These are phyloP conservation scores for Coemansia nantahalensis DNA, from an alignment of 192 early-diverging fungal genomes.

Conservation along the genomic window DNA sequence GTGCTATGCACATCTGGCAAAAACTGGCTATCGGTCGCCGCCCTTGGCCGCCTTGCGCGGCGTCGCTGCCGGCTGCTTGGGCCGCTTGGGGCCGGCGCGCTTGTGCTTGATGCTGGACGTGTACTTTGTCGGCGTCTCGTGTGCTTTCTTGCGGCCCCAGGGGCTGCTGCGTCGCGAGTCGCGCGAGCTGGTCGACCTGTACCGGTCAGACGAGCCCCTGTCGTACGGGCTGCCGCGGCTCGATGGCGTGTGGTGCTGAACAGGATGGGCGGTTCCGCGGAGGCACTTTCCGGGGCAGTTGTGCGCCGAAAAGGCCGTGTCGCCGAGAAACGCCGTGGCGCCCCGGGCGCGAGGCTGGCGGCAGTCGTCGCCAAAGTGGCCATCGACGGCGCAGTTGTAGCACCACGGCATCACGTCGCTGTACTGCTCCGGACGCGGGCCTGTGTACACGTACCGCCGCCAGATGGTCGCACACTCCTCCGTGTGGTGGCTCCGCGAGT, in stretches of 20 bases:
- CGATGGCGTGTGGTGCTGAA: no score
- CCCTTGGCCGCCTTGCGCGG: no score
- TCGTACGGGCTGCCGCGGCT: no score
- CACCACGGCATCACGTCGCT: slow-evolving; percentile 33
- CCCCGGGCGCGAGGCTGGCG: slow-evolving; percentile 5
- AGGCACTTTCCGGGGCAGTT: slow-evolving; percentile 36
- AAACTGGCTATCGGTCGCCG: not conserved
- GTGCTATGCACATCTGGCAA: no score
- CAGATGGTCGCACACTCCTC: slow-evolving; percentile 48
- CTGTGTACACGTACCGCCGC: slow-evolving; percentile 41
- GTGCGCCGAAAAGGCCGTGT: slow-evolving; percentile 24
- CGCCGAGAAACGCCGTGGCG: slow-evolving; percentile 10
- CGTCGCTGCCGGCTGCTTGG: not conserved
- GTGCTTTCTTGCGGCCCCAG: not conserved
- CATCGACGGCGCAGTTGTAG: slow-evolving; percentile 41
- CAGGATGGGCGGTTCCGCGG: not conserved
- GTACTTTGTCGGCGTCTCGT: not conserved
- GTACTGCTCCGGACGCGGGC: slow-evolving; percentile 11
- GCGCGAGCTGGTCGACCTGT: not conserved
- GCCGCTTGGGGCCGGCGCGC: not conserved
- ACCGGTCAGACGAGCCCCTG: not conserved
- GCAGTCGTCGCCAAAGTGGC: slow-evolving; percentile 50
- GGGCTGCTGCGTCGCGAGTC: not conserved
- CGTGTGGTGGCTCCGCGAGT: slow-evolving; percentile 24
- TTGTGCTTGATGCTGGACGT: not conserved